Base-by-base conservation (phyloP, 2,329 filamentous ascomycete genomes). In the Lachnellula cervina region DNA sequence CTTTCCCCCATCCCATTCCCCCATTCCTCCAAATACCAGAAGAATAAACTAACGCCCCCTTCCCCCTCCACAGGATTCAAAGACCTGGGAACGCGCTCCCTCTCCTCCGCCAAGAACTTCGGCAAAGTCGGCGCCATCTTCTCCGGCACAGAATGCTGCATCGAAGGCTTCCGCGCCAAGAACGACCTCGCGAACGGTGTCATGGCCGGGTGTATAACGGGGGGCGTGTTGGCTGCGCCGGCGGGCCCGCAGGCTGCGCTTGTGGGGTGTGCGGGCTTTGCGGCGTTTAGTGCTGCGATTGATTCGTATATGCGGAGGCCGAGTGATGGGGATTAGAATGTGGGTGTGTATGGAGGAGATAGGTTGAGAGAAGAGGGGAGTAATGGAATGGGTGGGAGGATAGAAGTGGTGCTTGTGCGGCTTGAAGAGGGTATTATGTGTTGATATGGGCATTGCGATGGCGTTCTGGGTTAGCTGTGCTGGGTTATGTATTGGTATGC, bases 101-200 rank as follows among this genome's bases (percentile, higher is more conserved):
- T 80, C 73, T 87, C 85, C 60, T 90, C 87, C 48, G 94, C 92
- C 53, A 94, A 92, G 76, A 97, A 95, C 77, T 99, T 99, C 70
- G 93, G 90, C 60, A 88, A 92, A 65, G 90, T 99, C 49, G 94
- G 94, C 66, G 88, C 90, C 2, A 81, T 97, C 19, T 99, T 95
- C 76, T 82, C 85, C 16, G 93, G 93, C 42, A 96, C 94, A 52
- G 94, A 99, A 75, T 99, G 94, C 76, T 91, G 89, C 62, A 91
- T 99, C 68, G 94, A 99, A 73, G 92, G 92, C 0, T 80, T 89
- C 66, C 82, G 94, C 32, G 94, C 92, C 21, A 97, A 96, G 78
- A 97, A 97, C 74, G 94, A 97, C 72, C 73, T 97, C 32, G 83
- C 78, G 61, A 99, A 99, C 76, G 90, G 90, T 53, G 85, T 94